phyloP scores from a whole-genome alignment of 345 rosid genomes.

The Citrus medica region DNA sequence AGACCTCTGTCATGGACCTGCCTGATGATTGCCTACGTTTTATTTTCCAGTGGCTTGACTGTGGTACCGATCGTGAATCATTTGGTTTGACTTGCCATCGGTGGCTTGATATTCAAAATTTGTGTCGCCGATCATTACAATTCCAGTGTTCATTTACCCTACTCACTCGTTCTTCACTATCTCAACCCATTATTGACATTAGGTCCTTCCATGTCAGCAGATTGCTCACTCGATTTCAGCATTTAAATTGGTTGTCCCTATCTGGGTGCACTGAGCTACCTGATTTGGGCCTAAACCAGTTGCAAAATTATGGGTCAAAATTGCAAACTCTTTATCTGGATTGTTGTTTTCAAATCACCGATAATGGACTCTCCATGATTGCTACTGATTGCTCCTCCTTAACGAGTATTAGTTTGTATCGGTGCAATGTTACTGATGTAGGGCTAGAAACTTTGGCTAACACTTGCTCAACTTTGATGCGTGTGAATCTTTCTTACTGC shows the following conservation, averaged over 20 bases:
- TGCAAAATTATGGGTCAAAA: constrained; percentile 43
- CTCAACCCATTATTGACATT: constrained; percentile 31
- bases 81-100: constrained; percentile 72
- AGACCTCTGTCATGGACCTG: constrained; percentile 46
- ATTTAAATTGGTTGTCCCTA: constrained; percentile 51
- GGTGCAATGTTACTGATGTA: constrained; percentile 50
- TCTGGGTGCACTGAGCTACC: constrained; percentile 60
- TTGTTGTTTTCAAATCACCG: constrained; percentile 61
- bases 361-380: constrained; percentile 48
- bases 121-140: constrained; percentile 44
- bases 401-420: constrained; percentile 50
- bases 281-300: constrained; percentile 49
- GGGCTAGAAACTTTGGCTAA: constrained; percentile 52
- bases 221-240: constrained; percentile 64
- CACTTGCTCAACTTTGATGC: constrained; percentile 38
- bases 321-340: constrained; percentile 54
- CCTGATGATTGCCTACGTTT: constrained; percentile 73
- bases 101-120: constrained; percentile 66
- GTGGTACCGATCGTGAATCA: constrained; percentile 52
- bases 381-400: constrained; percentile 50
- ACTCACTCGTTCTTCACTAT: constrained; percentile 23
- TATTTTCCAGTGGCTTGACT: constrained; percentile 50
- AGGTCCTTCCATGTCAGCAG: constrained; percentile 43
- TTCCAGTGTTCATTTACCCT: constrained; percentile 50
- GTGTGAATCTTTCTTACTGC: constrained; percentile 58